Conservation (phyloP, 306 rosid genomes). For the Inga leiocalycina region DNA sequence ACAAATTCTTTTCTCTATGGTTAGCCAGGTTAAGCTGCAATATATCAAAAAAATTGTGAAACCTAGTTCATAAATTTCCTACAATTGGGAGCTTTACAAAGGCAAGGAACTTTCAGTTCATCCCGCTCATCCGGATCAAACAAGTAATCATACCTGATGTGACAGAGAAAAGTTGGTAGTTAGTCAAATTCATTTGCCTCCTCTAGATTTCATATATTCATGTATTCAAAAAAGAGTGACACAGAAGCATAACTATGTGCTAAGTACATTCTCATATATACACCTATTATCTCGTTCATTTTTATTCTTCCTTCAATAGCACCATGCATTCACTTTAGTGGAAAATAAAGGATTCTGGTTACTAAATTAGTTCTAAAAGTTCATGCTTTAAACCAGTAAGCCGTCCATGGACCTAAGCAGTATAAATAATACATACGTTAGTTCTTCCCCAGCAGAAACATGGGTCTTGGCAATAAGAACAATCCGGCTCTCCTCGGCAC, state of each 20-base stretch:
- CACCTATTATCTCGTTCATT: not conserved
- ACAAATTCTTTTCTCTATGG: constrained; percentile 38
- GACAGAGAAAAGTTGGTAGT: constrained; percentile 1
- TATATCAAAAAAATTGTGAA: constrained; percentile 31
- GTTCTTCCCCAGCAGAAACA: constrained; percentile 87
- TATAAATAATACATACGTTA: constrained; percentile 56
- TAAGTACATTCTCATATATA: not conserved
- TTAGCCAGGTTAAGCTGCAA: constrained; percentile 46
- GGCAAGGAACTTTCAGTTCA: constrained; percentile 89
- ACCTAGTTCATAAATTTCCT: constrained; percentile 82
- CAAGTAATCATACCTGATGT: constrained; percentile 86
- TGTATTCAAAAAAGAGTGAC: not conserved
- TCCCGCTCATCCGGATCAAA: constrained; percentile 91
- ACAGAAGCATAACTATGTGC: not conserved
- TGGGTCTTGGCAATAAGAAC: constrained; percentile 87
- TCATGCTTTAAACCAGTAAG: not conserved
- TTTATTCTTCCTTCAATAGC: not conserved
- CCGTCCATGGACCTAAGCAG: not conserved
- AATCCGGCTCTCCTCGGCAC: constrained; percentile 74
- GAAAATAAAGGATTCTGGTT: not conserved
- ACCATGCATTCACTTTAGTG: not conserved
- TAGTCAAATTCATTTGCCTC: not conserved
- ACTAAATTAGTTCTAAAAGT: constrained; percentile 10
- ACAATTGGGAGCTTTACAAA: constrained; percentile 77
- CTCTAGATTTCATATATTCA: not conserved